A percentile compares a stretch with the other conserved stretches of the same genome.
phyloP scores from a whole-genome alignment of 169 alveolate genomes.

The Eimeria maxima region DNA sequence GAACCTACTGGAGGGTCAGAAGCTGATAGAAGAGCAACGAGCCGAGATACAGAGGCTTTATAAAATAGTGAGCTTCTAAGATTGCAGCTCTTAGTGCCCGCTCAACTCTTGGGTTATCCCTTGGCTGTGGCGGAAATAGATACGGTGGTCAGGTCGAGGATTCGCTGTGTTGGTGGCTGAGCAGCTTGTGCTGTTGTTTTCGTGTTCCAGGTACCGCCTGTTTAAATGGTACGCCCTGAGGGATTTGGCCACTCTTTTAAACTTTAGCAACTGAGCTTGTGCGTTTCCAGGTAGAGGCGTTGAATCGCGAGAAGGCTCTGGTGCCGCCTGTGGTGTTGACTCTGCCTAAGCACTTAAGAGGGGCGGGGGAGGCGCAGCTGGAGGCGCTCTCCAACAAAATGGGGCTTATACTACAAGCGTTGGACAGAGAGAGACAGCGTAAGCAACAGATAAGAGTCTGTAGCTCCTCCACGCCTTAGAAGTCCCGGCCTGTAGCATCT shows the following conservation, averaged over 20 bases:
- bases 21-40: constrained; percentile 70
- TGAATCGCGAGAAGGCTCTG: constrained; percentile 54
- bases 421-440: constrained; percentile 31
- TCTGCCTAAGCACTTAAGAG: constrained; percentile 22
- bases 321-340: constrained; percentile 71
- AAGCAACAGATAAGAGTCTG: not conserved
- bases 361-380: constrained; percentile 7
- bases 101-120: too few relatives aligned
- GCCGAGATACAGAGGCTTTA: constrained; percentile 69
- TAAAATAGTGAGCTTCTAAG: not conserved
- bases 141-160: too few relatives aligned
- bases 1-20: constrained; percentile 48
- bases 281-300: constrained; percentile 55
- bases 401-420: constrained; percentile 18
- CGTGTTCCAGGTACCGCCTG: not conserved
- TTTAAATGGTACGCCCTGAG: not conserved
- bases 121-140: too few relatives aligned
- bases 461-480: not conserved
- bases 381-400: constrained; percentile 13
- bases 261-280: not conserved
- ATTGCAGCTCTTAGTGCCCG: not conserved
- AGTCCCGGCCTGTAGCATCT: too few relatives aligned
- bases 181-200: not conserved
- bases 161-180: too few relatives aligned
- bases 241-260: not conserved